Percentiles rank a stretch among this genome's conserved stretches.
These are phyloP conservation scores for Candida freyschussii DNA, from an alignment of 1,139 yeast species.

Conservation along the genomic window DNA sequence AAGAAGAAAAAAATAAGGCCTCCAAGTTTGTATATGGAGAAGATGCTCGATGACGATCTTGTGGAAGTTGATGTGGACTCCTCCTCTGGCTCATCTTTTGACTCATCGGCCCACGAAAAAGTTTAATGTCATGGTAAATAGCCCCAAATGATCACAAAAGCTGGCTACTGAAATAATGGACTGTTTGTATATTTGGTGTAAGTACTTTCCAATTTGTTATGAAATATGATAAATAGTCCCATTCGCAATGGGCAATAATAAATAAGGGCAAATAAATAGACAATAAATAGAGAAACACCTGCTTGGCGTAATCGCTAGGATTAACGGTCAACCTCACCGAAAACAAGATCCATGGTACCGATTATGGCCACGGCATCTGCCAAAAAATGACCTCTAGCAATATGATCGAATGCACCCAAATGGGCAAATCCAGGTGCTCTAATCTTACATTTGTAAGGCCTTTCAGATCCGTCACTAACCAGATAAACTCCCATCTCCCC, in stretches of 20 bases:
- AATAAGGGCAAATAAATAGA: slow-evolving; percentile 8
- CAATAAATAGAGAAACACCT: no score
- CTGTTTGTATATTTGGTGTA: neutral
- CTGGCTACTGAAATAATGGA: neutral
- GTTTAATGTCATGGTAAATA: no score
- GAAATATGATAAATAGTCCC: slow-evolving; percentile 10
- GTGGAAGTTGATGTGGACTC: slow-evolving; percentile 5
- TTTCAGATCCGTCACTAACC: slow-evolving; percentile 84
- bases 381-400: slow-evolving; percentile 78
- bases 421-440: slow-evolving; percentile 94
- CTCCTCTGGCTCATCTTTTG: slow-evolving; percentile 7
- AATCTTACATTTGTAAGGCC: slow-evolving; percentile 90
- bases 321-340: slow-evolving; percentile 90
- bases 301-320: neutral
- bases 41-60: slow-evolving; percentile 22
- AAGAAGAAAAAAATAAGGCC: slow-evolving; percentile 22
- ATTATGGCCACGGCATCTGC: slow-evolving; percentile 94
- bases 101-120: slow-evolving; percentile 14
- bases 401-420: slow-evolving; percentile 82
- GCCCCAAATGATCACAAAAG: no score
- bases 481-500: slow-evolving; percentile 93
- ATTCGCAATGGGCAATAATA: no score
- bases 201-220: neutral
- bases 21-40: slow-evolving; percentile 28
- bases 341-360: slow-evolving; percentile 94